Evolutionary conservation across 2,329 filamentous ascomycete genomes (phyloP), one percentile per base, ranked within the genome.

Genomic region (Alternaria sp.): DNA sequence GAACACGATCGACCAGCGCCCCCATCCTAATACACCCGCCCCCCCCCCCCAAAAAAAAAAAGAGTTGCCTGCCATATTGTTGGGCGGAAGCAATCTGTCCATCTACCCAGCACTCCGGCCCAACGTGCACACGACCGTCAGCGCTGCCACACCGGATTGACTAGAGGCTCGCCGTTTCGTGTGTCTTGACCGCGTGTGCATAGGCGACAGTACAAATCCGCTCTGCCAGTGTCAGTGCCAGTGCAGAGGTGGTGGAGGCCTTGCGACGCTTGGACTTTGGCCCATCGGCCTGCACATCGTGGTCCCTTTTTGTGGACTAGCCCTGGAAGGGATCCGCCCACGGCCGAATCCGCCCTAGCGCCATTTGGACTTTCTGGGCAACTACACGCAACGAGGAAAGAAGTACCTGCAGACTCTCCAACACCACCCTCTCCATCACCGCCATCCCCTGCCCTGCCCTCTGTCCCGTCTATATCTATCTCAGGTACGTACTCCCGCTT

Each of bases 351-450:
- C 26, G 70, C 63, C 41, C 64, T 73, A 74, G 72, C 65, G 63
- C 34, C 26, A 41, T 65, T 62, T 65, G 57, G 64, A 67, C 50
- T 58, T 70, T 71, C 73, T 72, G 57, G 60, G 60, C 60, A 63
- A 57, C 60, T 60, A 73, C 72, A 72, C 72, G 73, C 73, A 71
- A 66, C 49, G 64, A 73, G 70, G 60, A 68, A 74, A 74, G 72
- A 74, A 75, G 72, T 75, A 76, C 73, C 66, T 68, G 71, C 71
- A 71, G 56, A 68, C 68, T 65, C 68, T 72, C 49, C 71, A 71
- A 65, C 72, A 69, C 68, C 70, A 70, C 68, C 62, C 62, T 63
- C 65, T 61, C 57, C 67, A 69, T 64, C 58, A 65, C 67, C 68
- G 65, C 66, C 72, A 68, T 68, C 63, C 59, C 55, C 62, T 72